Conservation (phyloP, 2,329 filamentous ascomycete genomes). For the Lasiodiplodia hormozganensis region DNA sequence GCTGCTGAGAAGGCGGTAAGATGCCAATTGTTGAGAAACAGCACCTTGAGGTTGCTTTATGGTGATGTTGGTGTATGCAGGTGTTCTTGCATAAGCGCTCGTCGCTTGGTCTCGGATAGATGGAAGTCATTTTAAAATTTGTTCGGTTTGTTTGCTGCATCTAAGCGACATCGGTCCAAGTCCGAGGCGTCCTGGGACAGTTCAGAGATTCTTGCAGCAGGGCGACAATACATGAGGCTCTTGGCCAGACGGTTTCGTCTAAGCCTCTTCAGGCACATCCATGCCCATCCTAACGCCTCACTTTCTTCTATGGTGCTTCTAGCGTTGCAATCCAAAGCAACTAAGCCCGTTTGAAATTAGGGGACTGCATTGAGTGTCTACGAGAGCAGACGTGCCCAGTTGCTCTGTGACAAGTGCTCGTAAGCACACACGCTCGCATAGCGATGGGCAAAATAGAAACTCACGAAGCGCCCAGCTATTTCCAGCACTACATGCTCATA, state of each 20-base stretch:
- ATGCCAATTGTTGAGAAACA: not conserved
- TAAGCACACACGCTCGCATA: not conserved
- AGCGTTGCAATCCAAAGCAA: not conserved
- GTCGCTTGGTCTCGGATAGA: constrained; percentile 1
- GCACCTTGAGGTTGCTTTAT: not conserved
- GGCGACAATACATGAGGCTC: not conserved
- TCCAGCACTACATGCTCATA: not conserved
- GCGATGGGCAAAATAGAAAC: not conserved
- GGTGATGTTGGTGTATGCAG: not conserved
- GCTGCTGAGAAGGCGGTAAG: not conserved
- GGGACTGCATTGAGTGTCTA: not conserved
- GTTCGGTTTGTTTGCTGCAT: not conserved
- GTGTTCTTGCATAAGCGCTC: not conserved
- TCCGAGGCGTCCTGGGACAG: not conserved
- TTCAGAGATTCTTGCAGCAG: not conserved
- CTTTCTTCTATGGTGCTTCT: not conserved
- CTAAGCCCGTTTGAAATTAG: not conserved
- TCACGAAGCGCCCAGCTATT: not conserved
- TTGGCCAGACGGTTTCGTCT: too few species aligned
- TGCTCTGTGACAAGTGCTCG: not conserved
- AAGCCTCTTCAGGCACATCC: not conserved
- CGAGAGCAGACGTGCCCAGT: not conserved
- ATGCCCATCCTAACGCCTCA: not conserved
- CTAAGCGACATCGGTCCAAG: not conserved
- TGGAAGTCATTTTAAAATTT: not conserved